These are phyloP conservation scores for cucumber (Cucumis sativus) DNA, from an alignment of 306 rosid species.

Conservation along the genomic window Cucumber_9930_V3 NC_026655.2:5695001-5695500, in stretches of 20 bases:
- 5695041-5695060: background rate
- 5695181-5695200: slow-evolving; percentile 18
- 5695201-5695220: slow-evolving; percentile 32
- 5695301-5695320: slow-evolving; percentile 6
- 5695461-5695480: background rate
- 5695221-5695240: slow-evolving; percentile 60
- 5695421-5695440: background rate
- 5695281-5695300: slow-evolving; percentile 13
- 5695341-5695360: slow-evolving; percentile 5
- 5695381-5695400: background rate
- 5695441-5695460: background rate
- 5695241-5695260: slow-evolving; percentile 1
- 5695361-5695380: background rate
- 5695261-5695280: background rate
- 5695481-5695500: background rate
- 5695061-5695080: too few species aligned
- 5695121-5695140: background rate
- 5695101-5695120: background rate
- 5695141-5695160: slow-evolving; percentile 78
- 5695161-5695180: slow-evolving; percentile 28
- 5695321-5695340: slow-evolving; percentile 10
- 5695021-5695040: background rate
- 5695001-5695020: background rate
- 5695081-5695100: too few species aligned
- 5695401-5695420: background rate